Evolutionary conservation across 2,329 filamentous ascomycete species (phyloP), one percentile per base, ranked within the genome.

Genomic region (Alternaria sp.): DNA sequence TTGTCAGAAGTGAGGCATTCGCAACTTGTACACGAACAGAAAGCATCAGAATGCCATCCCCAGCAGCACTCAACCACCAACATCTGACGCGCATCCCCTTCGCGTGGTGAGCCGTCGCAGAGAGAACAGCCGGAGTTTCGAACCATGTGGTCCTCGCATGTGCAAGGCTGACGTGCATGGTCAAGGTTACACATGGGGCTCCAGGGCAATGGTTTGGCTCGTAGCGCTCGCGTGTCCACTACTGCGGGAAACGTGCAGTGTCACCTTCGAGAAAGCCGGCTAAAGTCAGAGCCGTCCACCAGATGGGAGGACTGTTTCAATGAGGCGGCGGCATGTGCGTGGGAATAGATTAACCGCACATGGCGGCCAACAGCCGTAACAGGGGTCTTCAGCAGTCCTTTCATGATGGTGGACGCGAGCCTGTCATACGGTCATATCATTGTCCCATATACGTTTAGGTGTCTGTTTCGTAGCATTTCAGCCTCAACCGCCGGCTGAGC

Each of bases 91-190:
- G 26, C 49, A 57, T 28, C 15, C 28, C 21, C n/a, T 36, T 28
- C 26, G 55, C 7, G 47, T 47, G 21, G 54, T 58, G 50, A 52
- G 13, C 15, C 30, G 21, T 44, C 23, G 54, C 54, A 40, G 47
- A 19, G 30, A 51, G 46, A 51, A 51, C 46, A 30, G 44, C 54
- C 49, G 55, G 28, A 36, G 15, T 57, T 62, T 49, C 32, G n/a
- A 54, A 28, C 46, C 40, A 43, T 59, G 59, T 58, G 44, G 40
- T 62, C 13, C 17, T 50, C 47, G 54, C 43, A 49, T 65, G 32
- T 26, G 60, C 68, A 66, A 67, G 68, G 68, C 68, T 70, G 65
- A 65, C 45, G 28, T 64, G 63, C 65, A 66, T 60, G 59, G 55
- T 59, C 57, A 46, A 44, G 26, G 43, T 19, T 45, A 54, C 52